Base-by-base conservation (phyloP, 129 eudicot genomes). In the Deinandra increscens region DNA sequence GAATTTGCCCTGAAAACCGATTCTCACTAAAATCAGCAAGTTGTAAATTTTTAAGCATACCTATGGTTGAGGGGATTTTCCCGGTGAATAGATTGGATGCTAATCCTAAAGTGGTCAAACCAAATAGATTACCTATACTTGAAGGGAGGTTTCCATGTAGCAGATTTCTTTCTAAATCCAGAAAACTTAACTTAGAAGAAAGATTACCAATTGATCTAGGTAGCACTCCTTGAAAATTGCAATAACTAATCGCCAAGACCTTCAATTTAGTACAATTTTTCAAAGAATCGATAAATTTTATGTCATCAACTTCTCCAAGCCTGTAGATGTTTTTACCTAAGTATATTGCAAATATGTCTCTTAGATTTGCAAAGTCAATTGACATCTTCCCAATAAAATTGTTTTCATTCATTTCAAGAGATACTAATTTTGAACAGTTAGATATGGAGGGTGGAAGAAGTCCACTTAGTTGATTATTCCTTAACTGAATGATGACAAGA, bases 141-240 rank as follows among this genome's bases (percentile, higher is more conserved):
- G 72, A 60, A 38, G 81, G 81, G 3, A 77, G 8, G 59, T 15
- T 37, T 69, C 76, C 81, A 50, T 48, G 19, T 23, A 76, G 9
- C 0, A 1, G 19, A 29, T 62, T 70, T 17, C 0, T 2, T 17
- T 9, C 7, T 38, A 69, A 38, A 1, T 12, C 0, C 5, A 69
- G 19, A 22, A 2, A 1, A 1, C 0, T 2, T 12, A 77, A 38
- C 12, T 31, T 17, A 23, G 50, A 0, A 1, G 81, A 77, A 17
- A 77, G 55, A 70, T 77, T 77, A 17, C 66, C 77, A 0, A 77
- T 15, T 15, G 60, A 54, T 3, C 6, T 2, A 7, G 79, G 79
- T 6, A 75, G 22, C 29, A 4, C 5, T 58, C 75, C 75, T 31
- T 20, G 31, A 18, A 56, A 46, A 1, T 46, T n/a, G 29, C 44